phyloP scores from a whole-genome alignment of 140 eudicot species.

The Anethum foeniculum region DNA sequence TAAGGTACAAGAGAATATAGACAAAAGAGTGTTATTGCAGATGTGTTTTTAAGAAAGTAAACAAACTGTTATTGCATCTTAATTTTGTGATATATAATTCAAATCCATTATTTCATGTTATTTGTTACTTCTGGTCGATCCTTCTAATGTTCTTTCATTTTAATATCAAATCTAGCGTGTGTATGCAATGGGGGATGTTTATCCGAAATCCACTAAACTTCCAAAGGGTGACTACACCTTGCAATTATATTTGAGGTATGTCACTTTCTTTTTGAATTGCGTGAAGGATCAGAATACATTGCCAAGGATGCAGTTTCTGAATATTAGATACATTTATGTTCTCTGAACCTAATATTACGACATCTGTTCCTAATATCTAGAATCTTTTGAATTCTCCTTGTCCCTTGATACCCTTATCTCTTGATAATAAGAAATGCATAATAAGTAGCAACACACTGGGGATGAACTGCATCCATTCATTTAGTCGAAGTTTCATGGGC shows the following conservation, averaged over 20 bases:
- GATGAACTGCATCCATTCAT: not conserved
- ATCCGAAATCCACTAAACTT: conserved; percentile 65
- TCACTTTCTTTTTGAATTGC: conserved; percentile 13
- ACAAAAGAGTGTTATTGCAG: not conserved
- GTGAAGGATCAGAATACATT: not conserved
- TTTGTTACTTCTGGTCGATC: not conserved
- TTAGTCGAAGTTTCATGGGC: conserved; percentile 3
- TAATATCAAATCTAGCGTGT: conserved; percentile 48
- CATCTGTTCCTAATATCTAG: not conserved
- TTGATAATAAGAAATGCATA: not conserved
- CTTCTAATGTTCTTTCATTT: conserved; percentile 11
- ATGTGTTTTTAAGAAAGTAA: not conserved
- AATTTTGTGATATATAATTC: not conserved
- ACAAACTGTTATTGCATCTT: not conserved
- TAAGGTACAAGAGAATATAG: not conserved
- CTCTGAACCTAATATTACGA: not conserved
- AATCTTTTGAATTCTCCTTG: not conserved
- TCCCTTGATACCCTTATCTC: not conserved
- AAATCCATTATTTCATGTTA: not conserved
- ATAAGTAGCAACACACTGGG: not conserved
- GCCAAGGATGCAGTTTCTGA: not conserved
- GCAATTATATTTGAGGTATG: conserved; percentile 73
- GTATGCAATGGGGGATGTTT: conserved; percentile 81
- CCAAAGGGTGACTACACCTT: conserved; percentile 92
- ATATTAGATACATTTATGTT: not conserved